Conservation (phyloP, 2,329 filamentous ascomycete genomes). For the Neonectria ditissima region DNA sequence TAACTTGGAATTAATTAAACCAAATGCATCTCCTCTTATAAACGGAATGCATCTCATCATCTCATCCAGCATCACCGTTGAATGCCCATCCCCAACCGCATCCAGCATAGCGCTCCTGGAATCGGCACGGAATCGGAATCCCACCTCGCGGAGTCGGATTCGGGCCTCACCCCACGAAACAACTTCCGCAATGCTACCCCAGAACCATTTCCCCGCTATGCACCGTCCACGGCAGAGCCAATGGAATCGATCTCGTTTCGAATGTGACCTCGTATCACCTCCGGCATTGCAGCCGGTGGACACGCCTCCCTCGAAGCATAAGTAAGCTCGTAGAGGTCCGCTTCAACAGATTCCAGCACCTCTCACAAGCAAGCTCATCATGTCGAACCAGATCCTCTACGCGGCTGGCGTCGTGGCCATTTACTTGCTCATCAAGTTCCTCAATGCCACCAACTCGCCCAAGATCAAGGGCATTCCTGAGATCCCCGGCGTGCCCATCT, state of each 20-base stretch:
- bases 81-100: not conserved
- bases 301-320: not conserved
- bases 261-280: not conserved
- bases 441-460: constrained; percentile 65
- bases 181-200: not conserved
- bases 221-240: not conserved
- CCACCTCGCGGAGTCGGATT: constrained; percentile 15
- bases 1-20: too few relatives aligned
- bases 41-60: not conserved
- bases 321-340: not conserved
- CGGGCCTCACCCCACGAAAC: not conserved
- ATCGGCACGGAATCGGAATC: constrained; percentile 28
- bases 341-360: not conserved
- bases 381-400: constrained; percentile 26
- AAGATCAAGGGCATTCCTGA: constrained; percentile 73
- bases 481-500: constrained; percentile 70
- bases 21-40: not conserved
- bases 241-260: not conserved
- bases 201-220: not conserved
- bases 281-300: too few relatives aligned
- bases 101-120: constrained; percentile 13
- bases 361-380: not conserved
- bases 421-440: constrained; percentile 45
- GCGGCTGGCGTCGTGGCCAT: constrained; percentile 13
- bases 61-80: not conserved